A percentile compares a stretch with the other conserved stretches of the same genome.
Evolutionary conservation across 2,329 filamentous ascomycete species (phyloP).

Genomic region (Beauveria bassiana): DNA sequence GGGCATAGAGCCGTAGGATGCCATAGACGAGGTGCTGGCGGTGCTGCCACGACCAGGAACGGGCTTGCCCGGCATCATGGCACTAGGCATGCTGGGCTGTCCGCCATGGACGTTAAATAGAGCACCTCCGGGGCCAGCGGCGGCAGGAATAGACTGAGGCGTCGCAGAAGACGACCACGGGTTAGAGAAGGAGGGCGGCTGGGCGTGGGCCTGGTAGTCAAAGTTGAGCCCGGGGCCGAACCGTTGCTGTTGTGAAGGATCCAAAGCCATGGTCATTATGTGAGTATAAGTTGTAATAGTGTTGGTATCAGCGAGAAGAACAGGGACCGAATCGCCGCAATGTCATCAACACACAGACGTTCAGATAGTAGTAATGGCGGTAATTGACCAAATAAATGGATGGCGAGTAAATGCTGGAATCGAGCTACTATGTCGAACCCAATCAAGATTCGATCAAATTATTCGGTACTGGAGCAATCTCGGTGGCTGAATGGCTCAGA

Average conservation of each 20-base stretch:
- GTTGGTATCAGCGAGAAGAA: constrained; percentile 2
- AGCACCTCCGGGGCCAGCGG: constrained; percentile 40
- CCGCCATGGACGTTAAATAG: constrained; percentile 54
- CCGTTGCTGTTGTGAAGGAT: constrained; percentile 78
- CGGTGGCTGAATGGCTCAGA: not conserved
- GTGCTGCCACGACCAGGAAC: constrained; percentile 47
- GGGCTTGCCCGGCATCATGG: constrained; percentile 40
- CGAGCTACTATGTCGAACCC: not conserved
- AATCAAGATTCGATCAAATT: not conserved
- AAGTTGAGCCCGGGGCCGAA: constrained; percentile 69
- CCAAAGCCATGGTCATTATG: constrained; percentile 92
- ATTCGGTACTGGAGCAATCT: not conserved
- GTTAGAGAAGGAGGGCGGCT: constrained; percentile 74
- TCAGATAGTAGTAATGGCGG: not conserved
- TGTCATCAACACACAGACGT: constrained; percentile 5
- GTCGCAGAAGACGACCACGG: constrained; percentile 63
- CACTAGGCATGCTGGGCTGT: constrained; percentile 41
- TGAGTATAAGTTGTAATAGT: constrained; percentile 11
- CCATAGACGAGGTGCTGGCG: constrained; percentile 52
- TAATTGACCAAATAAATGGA: not conserved
- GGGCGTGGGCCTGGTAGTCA: constrained; percentile 54
- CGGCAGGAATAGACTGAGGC: constrained; percentile 35
- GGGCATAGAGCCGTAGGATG: constrained; percentile 64
- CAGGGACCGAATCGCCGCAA: constrained; percentile 14
- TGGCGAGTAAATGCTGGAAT: not conserved